Base-by-base conservation (phyloP, 768 basidiomycete genomes). In the Pleurotus salmoneostramineus region DNA sequence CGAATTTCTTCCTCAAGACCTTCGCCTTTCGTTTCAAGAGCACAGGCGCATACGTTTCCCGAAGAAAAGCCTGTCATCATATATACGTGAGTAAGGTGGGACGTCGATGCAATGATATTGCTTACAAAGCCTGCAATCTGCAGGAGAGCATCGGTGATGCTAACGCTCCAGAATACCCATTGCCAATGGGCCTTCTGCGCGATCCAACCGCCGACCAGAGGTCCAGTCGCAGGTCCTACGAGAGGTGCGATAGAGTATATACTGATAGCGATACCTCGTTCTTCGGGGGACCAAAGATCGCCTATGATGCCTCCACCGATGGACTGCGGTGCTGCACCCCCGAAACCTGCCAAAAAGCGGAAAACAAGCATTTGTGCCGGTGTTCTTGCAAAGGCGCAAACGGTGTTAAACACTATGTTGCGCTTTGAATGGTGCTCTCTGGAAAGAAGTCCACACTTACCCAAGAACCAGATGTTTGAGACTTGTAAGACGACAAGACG, bases 141-240 rank as follows among this genome's bases (percentile, higher is more conserved):
- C 31, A 85, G 61, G 34, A 70, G 47, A 0, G 62, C 81, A 62
- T 80, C 81, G 0, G 72, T 75, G 56, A 85, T 81, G 50, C 72
- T 80, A 11, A 81, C 80, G 5, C 78, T 75, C 77, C 82, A 83
- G 65, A 86, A 87, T 35, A 83, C 81, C 83, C 83, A 85, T 63
- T 78, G 72, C 84, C 84, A 85, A 0, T 76, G 76, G 0, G 76
- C 70, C 11, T 70, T 73, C 47, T 85, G 69, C 0, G 79, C 79
- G 15, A 87, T 77, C 81, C 78, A 79, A 12, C 62, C 66, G 10
- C 66, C 61, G 34, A 72, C 66, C 7, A 74, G 60, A 15, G 66
- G 77, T 27, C 83, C 72, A 1, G 68, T 70, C 15, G 71, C 68
- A 32, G 73, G 73, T 17, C 72, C 83, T 6, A 85, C 73, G 7